Conservation (phyloP, 2,329 filamentous ascomycete species). For the Verticillium alfalfae region DNA sequence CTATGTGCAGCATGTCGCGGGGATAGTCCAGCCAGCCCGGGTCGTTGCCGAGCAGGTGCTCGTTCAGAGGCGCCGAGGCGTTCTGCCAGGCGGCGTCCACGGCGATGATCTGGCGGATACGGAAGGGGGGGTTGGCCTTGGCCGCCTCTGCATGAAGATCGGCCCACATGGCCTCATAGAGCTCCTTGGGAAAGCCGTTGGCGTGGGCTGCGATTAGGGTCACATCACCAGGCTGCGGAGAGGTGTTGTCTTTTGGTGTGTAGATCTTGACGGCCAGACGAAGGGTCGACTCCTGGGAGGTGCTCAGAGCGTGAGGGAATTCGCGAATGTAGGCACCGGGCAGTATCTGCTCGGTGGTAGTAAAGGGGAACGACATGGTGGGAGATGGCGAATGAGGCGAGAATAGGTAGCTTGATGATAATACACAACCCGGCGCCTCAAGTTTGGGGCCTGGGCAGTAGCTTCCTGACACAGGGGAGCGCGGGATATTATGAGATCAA, state of each 20-base stretch:
- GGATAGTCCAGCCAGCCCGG: constrained; percentile 77
- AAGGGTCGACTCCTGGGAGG: constrained; percentile 69
- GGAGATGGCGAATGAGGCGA: neutral
- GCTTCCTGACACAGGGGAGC: too few species aligned
- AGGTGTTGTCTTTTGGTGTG: constrained; percentile 64
- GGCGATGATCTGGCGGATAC: constrained; percentile 82
- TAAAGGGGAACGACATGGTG: constrained; percentile 41
- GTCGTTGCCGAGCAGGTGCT: constrained; percentile 73
- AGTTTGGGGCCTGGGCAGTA: too few species aligned
- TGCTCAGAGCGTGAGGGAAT: constrained; percentile 67
- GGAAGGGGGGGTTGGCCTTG: constrained; percentile 45
- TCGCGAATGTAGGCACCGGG: constrained; percentile 76
- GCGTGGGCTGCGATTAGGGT: constrained; percentile 85
- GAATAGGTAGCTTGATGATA: neutral
- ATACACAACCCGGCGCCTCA: too few species aligned
- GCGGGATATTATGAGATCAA: too few species aligned
- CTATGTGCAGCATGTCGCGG: constrained; percentile 76
- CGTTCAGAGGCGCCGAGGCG: constrained; percentile 71
- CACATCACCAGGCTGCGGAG: constrained; percentile 67
- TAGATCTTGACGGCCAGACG: constrained; percentile 83
- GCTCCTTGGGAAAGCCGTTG: constrained; percentile 91
- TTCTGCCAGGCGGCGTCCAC: constrained; percentile 86
- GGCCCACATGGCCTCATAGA: constrained; percentile 90
- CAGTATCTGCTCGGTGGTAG: constrained; percentile 68
- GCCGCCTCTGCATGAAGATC: constrained; percentile 53